Evolutionary conservation across 768 basidiomycete genomes (phyloP), one percentile per base, ranked within the genome.

Genomic region (Lyophyllum semitale): DNA sequence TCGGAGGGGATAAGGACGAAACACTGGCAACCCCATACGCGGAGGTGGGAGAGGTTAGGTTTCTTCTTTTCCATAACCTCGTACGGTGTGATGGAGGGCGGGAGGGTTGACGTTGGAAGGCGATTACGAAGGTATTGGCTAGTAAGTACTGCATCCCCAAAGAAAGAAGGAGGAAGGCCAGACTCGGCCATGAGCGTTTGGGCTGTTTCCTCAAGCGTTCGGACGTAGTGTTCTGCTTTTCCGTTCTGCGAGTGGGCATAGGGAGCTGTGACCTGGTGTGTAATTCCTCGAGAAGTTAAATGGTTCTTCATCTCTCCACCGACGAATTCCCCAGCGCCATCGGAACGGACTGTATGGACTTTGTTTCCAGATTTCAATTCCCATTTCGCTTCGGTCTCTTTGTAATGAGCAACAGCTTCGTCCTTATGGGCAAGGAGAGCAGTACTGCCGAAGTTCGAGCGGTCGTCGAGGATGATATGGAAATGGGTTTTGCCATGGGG

Each of bases 11-110:
- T 48, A 11, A 53, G 47, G 1, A 63, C 57, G 43, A 55, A 71
- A 40, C 64, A 68, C 5, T 55, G 51, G 20, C 65, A 67, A 22
- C 68, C 33, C 13, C 67, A 59, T 63, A 72, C 9, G 70, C 33
- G 13, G 33, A 35, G 33, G 33, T 35, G 33, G 33, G 13, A 35
- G 33, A 35, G 47, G 45, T 71, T 59, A 1, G 68, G 70, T 37
- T 68, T 69, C 2, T 15, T 22, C 7, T 53, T 43, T 20, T 44
- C 29, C 26, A 69, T 26, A 1, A 44, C 42, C 43, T 70, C 63
- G 42, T 54, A 60, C 4, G 67, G 67, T 0, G 63, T 68, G 0
- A 47, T 51, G 13, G 54, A 45, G 1, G 38, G 8, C 11, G 64
- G 57, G 12, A 69, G 51, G 3, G 62, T 64, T 3, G 57, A 62